A percentile compares a stretch with the other conserved stretches of the same genome.
Evolutionary conservation across 2,329 filamentous ascomycete genomes (phyloP).

Genomic region (Clarireedia hainanense): DNA sequence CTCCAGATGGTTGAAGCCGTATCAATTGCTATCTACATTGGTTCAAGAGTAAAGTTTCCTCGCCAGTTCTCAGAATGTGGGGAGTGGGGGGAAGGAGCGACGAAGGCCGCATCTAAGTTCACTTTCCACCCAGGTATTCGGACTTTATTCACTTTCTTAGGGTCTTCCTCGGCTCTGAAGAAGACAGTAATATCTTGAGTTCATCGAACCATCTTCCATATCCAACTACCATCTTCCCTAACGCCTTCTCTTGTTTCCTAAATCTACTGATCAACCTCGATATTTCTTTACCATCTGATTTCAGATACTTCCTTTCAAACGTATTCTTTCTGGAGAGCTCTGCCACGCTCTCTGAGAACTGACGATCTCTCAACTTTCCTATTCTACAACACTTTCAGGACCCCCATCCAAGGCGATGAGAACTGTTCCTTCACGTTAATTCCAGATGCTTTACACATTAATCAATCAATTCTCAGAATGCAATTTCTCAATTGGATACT

Average conservation of each 20-base stretch:
- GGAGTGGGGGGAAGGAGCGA: not conserved
- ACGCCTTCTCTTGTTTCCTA: not conserved
- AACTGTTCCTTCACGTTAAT: no score
- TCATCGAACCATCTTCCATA: not conserved
- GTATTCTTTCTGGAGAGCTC: not conserved
- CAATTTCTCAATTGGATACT: not conserved
- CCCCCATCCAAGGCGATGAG: no score
- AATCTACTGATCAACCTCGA: not conserved
- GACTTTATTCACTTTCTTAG: not conserved
- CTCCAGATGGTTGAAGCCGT: no score
- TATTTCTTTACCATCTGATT: not conserved
- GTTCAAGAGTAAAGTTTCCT: no score
- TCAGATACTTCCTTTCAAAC: not conserved
- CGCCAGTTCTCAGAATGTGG: no score
- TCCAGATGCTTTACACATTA: no score
- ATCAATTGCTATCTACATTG: no score
- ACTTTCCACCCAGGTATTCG: not conserved
- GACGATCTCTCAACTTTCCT: not conserved
- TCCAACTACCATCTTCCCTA: not conserved
- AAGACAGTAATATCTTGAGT: not conserved
- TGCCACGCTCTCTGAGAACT: not conserved
- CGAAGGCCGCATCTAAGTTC: no score
- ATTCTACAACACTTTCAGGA: no score
- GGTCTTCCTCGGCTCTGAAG: not conserved
- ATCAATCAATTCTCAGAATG: not conserved